phyloP scores from a whole-genome alignment of 129 eudicot genomes.

The Pulicaria dysenterica region DNA sequence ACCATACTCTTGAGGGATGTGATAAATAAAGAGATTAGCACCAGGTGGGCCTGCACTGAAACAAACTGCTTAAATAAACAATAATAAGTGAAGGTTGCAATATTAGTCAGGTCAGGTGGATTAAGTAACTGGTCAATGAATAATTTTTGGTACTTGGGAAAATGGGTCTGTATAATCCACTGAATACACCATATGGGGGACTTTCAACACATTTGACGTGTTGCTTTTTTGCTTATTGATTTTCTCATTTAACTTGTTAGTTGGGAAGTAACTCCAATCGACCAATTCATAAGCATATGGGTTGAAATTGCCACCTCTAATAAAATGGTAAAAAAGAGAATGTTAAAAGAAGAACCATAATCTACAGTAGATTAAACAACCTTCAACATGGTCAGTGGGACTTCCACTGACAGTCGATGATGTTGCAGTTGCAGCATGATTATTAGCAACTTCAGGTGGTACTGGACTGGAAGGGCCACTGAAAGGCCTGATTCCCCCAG shows the following conservation, averaged over 20 bases:
- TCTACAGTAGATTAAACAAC: constrained; percentile 38
- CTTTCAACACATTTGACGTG: not conserved
- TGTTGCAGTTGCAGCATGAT: constrained; percentile 63
- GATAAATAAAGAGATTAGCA: constrained; percentile 90
- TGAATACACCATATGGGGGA: not conserved
- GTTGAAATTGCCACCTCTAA: not conserved
- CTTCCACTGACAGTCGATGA: constrained; percentile 69
- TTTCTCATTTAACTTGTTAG: too few relatives aligned
- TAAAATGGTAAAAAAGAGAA: too few relatives aligned
- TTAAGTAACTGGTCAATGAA: not conserved
- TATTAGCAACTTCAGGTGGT: constrained; percentile 59
- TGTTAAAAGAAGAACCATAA: too few relatives aligned
- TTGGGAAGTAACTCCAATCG: too few relatives aligned
- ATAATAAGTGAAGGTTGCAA: not conserved
- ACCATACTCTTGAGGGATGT: constrained; percentile 94
- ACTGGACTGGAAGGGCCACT: constrained; percentile 79
- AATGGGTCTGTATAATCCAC: not conserved
- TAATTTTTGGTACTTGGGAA: not conserved
- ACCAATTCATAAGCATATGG: not conserved
- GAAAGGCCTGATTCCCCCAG: constrained; percentile 73
- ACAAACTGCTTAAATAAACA: constrained; percentile 14
- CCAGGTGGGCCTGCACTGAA: constrained; percentile 83
- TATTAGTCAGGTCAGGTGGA: not conserved
- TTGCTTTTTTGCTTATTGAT: not conserved
- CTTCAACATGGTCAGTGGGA: constrained; percentile 84